phyloP scores from a whole-genome alignment of 257 asterid species.

The Ligustrum vulgare region DNA sequence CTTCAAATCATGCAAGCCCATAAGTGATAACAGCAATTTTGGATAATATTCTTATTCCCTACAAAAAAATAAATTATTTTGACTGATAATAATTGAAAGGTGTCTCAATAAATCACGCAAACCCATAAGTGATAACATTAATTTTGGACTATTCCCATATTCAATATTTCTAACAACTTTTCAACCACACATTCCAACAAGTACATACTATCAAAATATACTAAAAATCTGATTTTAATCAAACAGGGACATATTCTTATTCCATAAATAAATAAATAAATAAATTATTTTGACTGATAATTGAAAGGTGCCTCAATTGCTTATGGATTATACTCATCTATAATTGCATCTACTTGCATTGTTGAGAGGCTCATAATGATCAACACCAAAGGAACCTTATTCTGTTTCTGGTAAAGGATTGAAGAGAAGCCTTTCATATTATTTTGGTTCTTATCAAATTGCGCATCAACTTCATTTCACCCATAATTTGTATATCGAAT shows the following conservation, averaged over 20 bases:
- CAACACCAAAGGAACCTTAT: constrained; percentile 53
- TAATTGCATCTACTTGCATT: constrained; percentile 12
- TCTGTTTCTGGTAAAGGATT: constrained; percentile 45
- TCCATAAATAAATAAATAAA: background rate
- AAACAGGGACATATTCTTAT: background rate
- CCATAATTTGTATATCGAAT: background rate
- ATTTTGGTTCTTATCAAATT: constrained; percentile 20
- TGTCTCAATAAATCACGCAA: constrained; percentile 4
- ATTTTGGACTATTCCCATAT: too few relatives aligned
- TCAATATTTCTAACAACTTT: too few relatives aligned
- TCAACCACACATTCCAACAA: too few relatives aligned
- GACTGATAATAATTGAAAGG: constrained; percentile 16
- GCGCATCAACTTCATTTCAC: background rate
- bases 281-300: constrained; percentile 34
- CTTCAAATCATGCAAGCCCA: constrained; percentile 23
- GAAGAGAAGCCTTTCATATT: constrained; percentile 50
- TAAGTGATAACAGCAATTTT: constrained; percentile 21
- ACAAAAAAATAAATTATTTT: constrained; percentile 2
- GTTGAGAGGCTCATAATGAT: constrained; percentile 28
- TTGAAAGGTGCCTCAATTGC: constrained; percentile 29
- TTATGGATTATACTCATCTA: constrained; percentile 12
- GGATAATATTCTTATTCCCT: constrained; percentile 30
- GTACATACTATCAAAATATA: too few relatives aligned
- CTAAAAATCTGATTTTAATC: too few relatives aligned
- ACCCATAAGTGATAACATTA: too few relatives aligned